phyloP scores from a whole-genome alignment of 768 basidiomycete species.

The Dentipellis sp. region DNA sequence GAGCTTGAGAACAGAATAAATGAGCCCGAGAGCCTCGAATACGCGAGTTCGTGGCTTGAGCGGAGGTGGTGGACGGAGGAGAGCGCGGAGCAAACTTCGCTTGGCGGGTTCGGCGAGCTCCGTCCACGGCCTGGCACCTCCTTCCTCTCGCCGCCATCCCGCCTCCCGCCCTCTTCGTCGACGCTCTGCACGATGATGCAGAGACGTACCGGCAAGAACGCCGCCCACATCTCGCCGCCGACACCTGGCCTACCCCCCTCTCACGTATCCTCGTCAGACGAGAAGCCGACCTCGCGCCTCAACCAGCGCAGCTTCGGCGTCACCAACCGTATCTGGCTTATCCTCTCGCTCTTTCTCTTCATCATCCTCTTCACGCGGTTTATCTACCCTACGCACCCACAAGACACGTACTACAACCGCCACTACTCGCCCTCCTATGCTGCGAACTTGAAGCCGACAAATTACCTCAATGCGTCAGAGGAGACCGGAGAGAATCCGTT shows the following conservation, averaged over 20 bases:
- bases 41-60: too few species aligned
- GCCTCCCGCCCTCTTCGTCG: slow-evolving; percentile 3
- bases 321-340: slow-evolving; percentile 61
- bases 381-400: slow-evolving; percentile 29
- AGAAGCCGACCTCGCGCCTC: slow-evolving; percentile 41
- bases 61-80: neutral
- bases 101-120: neutral
- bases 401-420: slow-evolving; percentile 17
- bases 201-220: slow-evolving; percentile 43
- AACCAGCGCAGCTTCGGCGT: slow-evolving; percentile 51
- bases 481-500: slow-evolving; percentile 65
- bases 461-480: slow-evolving; percentile 65
- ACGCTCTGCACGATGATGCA: slow-evolving; percentile 33
- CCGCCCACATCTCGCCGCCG: slow-evolving; percentile 48
- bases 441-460: slow-evolving; percentile 54
- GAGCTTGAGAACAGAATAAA: too few species aligned
- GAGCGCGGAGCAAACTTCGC: neutral
- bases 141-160: slow-evolving; percentile 3
- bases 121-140: slow-evolving; percentile 1
- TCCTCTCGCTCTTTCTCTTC: slow-evolving; percentile 42
- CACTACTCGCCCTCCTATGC: slow-evolving; percentile 17
- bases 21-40: too few species aligned
- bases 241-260: slow-evolving; percentile 26
- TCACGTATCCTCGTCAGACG: slow-evolving; percentile 33
- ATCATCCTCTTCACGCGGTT: slow-evolving; percentile 50